A percentile compares a stretch with the other conserved stretches of the same genome.
Evolutionary conservation across 768 basidiomycete genomes (phyloP).

Genomic region (Podaxis mareebaensis): DNA sequence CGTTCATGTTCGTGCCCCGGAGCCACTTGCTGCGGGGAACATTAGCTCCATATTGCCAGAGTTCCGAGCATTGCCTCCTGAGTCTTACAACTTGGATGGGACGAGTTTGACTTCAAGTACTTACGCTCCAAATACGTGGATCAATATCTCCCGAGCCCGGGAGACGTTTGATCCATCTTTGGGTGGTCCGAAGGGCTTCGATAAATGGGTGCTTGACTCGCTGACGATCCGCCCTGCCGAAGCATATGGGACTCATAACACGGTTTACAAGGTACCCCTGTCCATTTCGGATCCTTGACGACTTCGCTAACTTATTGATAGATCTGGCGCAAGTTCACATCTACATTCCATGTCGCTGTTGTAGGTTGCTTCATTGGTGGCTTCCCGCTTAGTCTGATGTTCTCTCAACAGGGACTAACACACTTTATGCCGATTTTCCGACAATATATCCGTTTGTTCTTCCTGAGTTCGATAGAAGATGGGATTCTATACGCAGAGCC

Average conservation of each 20-base stretch:
- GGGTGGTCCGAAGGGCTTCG: slow-evolving; percentile 67
- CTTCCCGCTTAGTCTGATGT: slow-evolving; percentile 1
- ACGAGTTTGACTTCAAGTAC: slow-evolving; percentile 38
- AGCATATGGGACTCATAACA: slow-evolving; percentile 74
- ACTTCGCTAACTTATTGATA: slow-evolving; percentile 24
- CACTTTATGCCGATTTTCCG: slow-evolving; percentile 60
- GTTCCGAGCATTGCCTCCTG: slow-evolving; percentile 48
- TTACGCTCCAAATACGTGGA: slow-evolving; percentile 53
- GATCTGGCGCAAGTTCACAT: slow-evolving; percentile 78
- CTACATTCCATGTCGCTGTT: slow-evolving; percentile 47
- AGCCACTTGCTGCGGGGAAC: slow-evolving; percentile 39
- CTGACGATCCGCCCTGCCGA: slow-evolving; percentile 71
- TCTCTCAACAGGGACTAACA: slow-evolving; percentile 38
- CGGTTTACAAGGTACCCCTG: slow-evolving; percentile 55
- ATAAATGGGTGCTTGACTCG: slow-evolving; percentile 59
- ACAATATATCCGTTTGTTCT: slow-evolving; percentile 63
- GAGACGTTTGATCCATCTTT: slow-evolving; percentile 48
- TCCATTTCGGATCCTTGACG: not conserved
- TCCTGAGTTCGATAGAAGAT: slow-evolving; percentile 65
- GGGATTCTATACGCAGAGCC: slow-evolving; percentile 72
- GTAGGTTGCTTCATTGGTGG: slow-evolving; percentile 35
- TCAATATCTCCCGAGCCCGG: slow-evolving; percentile 55
- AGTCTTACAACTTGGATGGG: slow-evolving; percentile 28
- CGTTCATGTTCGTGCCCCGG: slow-evolving; percentile 57
- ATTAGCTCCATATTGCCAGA: slow-evolving; percentile 48